Evolutionary conservation across 768 basidiomycete genomes (phyloP), one percentile per base, ranked within the genome.

Genomic region (Leccinum pellstonianum): DNA sequence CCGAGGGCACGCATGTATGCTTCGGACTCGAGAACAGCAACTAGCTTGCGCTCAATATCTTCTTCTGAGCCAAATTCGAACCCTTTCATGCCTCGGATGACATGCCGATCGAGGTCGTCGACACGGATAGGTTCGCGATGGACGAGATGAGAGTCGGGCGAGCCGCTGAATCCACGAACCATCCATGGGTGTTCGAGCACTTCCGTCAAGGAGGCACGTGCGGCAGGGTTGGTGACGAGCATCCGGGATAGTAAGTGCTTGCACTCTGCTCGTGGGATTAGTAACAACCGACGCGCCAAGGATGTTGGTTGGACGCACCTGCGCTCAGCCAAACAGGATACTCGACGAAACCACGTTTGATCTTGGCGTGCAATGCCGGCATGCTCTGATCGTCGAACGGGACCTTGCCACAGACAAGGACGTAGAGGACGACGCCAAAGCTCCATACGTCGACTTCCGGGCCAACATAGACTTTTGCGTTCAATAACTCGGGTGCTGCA

Each of bases 361-460:
- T 99, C 78, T 98, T 99, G 25, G 97, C 97, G 72, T 98, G 97
- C 55, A 99, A 77, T 0, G 97, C 97, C 2, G 97, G 96, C 97
- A 98, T 99, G 71, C 90, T 95, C 75, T 98, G 94, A 72, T 99
- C 97, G 68, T 99, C 97, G 71, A 99, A 98, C 0, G 97, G 96
- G 3, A 99, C 97, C 76, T 97, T 98, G 52, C 97, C 97, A 70
- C 96, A 99, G 0, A 99, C 95, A 54, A 99, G 83, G 19, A 97
- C 95, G 68, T 98, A 98, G 25, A 99, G 83, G 6, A 99, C 97
- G 64, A 99, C 95, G 10, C 97, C 96, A 64, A 99, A 98, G 70
- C 93, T 95, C 97, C 97, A 99, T 4, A 99, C 88, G 68, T 98
- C 97, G 59, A 98, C 97, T 73, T 98, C 96, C 14, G 97, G 97